Conservation (phyloP, 2,329 filamentous ascomycete genomes). For the Ophidiomyces ophidiicola region DNA sequence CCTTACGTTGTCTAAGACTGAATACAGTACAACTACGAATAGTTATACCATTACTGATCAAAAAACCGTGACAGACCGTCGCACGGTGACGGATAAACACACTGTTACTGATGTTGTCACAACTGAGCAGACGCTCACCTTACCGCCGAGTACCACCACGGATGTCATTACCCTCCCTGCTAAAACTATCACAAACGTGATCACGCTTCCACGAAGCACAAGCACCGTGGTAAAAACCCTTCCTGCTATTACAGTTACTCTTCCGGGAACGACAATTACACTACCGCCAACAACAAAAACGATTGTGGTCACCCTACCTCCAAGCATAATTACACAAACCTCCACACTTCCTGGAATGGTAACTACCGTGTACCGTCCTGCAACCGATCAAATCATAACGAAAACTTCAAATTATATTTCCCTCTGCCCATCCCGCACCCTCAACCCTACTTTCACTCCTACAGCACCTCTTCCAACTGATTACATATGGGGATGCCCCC, state of each 20-base stretch:
- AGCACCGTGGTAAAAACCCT: conserved; percentile 9
- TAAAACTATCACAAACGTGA: conserved; percentile 6
- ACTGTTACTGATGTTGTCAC: conserved; percentile 18
- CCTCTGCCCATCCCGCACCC: conserved; percentile 22
- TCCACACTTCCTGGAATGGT: conserved; percentile 14
- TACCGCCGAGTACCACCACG: conserved; percentile 4
- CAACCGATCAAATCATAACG: conserved; percentile 7
- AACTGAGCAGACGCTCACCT: conserved; percentile 12
- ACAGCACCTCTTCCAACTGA: conserved; percentile 19
- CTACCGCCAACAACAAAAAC: conserved; percentile 12
- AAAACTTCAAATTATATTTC: conserved; percentile 14
- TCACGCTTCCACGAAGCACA: conserved; percentile 8
- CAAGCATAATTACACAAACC: conserved; percentile 15
- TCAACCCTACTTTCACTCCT: conserved; percentile 25
- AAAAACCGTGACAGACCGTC: conserved; percentile 6
- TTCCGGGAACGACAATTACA: conserved; percentile 12
- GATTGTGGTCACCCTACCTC: conserved; percentile 16
- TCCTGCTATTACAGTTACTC: conserved; percentile 14
- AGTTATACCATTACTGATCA: neutral
- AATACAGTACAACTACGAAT: no score
- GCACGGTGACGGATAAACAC: conserved; percentile 15
- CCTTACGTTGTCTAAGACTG: neutral
- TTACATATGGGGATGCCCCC: conserved; percentile 32
- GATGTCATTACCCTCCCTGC: conserved; percentile 9
- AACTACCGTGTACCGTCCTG: conserved; percentile 10